phyloP scores from a whole-genome alignment of 768 basidiomycete genomes.

The Agrocybe praecox region DNA sequence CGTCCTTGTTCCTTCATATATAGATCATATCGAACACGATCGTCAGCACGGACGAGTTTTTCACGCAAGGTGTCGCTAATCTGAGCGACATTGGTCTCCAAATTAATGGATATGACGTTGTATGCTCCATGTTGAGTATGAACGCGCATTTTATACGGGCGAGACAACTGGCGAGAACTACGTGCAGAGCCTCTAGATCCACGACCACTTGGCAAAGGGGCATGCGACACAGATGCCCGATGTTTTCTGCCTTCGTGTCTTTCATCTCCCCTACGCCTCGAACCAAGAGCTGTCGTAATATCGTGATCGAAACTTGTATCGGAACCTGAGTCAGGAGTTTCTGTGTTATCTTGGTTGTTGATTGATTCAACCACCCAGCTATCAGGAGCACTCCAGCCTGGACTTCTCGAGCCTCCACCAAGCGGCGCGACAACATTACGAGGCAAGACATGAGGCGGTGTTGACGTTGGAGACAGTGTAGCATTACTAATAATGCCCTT shows the following conservation, averaged over 20 bases:
- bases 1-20: constrained; percentile 79
- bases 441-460: constrained; percentile 20
- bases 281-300: background rate
- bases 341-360: constrained; percentile 9
- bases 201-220: constrained; percentile 10
- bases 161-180: constrained; percentile 1
- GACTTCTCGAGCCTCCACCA: constrained; percentile 22
- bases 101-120: constrained; percentile 66
- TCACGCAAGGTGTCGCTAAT: constrained; percentile 63
- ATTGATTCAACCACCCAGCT: constrained; percentile 68
- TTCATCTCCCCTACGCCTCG: background rate
- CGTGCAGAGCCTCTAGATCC: constrained; percentile 13
- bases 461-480: constrained; percentile 58
- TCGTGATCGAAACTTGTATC: background rate
- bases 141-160: constrained; percentile 66
- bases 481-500: constrained; percentile 28
- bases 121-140: constrained; percentile 75
- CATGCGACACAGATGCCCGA: constrained; percentile 1
- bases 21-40: constrained; percentile 62
- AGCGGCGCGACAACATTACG: constrained; percentile 12
- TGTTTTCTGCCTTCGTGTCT: background rate
- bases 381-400: constrained; percentile 70
- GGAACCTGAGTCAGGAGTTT: constrained; percentile 8
- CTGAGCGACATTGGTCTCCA: constrained; percentile 68
- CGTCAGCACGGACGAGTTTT: constrained; percentile 52